Percentiles rank a stretch among this genome's conserved stretches.
Evolutionary conservation across 2,329 filamentous ascomycete species (phyloP).

Genomic region (Phoma sp.): DNA sequence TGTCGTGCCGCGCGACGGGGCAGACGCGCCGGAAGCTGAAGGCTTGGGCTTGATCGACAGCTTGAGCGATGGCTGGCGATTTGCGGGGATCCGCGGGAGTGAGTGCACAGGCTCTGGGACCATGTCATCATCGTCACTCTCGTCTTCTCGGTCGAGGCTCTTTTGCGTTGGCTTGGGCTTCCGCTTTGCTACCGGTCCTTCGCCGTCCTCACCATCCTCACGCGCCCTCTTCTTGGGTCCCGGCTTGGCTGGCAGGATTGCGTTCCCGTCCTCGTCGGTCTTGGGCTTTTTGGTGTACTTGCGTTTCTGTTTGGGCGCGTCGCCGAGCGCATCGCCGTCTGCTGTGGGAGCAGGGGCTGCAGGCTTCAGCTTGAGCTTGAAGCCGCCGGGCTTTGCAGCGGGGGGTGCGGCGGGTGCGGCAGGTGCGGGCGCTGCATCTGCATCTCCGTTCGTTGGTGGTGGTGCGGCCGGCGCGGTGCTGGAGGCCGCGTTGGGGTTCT

Average conservation of each 20-base stretch:
- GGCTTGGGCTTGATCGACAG: conserved; percentile 43
- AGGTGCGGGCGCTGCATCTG: conserved; percentile 23
- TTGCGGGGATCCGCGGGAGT: conserved; percentile 12
- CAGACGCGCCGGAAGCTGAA: conserved; percentile 14
- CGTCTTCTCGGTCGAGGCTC: conserved; percentile 34
- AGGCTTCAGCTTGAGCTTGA: conserved; percentile 46
- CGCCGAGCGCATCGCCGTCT: conserved; percentile 40
- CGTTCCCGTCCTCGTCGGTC: conserved; percentile 37
- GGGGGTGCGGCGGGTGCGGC: conserved; percentile 20
- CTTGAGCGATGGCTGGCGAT: conserved; percentile 39
- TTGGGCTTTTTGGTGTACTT: conserved; percentile 53
- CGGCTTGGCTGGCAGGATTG: conserved; percentile 33
- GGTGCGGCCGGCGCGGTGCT: conserved; percentile 28
- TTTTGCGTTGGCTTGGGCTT: conserved; percentile 45
- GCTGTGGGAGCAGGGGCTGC: conserved; percentile 26
- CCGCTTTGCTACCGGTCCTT: conserved; percentile 39
- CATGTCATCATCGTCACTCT: conserved; percentile 38
- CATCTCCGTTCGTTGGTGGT: conserved; percentile 15
- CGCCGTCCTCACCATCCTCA: conserved; percentile 43
- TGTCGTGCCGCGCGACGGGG: conserved; percentile 26
- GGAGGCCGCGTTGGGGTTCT: conserved; percentile 28
- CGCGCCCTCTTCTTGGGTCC: conserved; percentile 44
- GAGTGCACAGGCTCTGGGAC: conserved; percentile 12
- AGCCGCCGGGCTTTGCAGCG: conserved; percentile 20
- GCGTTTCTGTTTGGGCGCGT: conserved; percentile 50